Evolutionary conservation across 192 early-diverging fungal species (phyloP).

Genomic region (Coemansia pectinata): DNA sequence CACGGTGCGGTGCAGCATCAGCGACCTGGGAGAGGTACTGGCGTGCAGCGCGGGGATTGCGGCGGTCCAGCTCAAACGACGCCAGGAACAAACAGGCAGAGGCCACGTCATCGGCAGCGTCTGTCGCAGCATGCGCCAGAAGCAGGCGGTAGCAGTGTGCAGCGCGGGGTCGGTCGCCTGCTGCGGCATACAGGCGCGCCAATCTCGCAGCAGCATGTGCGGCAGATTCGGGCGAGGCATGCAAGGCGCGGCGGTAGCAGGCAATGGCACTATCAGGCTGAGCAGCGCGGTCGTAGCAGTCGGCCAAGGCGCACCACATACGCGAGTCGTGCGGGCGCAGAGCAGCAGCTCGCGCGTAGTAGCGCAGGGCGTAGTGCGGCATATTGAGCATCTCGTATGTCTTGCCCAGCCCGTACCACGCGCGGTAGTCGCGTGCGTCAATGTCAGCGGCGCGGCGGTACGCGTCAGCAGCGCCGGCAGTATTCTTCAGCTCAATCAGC

Average conservation of each 20-base stretch:
- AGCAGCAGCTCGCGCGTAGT: constrained; percentile 75
- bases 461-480: constrained; percentile 83
- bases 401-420: constrained; percentile 92
- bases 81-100: constrained; percentile 50
- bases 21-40: constrained; percentile 44
- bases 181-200: constrained; percentile 61
- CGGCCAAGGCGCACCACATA: constrained; percentile 82
- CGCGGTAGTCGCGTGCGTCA: constrained; percentile 78
- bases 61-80: constrained; percentile 38
- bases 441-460: constrained; percentile 85
- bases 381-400: constrained; percentile 85
- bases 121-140: constrained; percentile 36
- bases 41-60: constrained; percentile 22
- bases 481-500: constrained; percentile 90
- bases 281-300: constrained; percentile 65
- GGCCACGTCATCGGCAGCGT: constrained; percentile 42
- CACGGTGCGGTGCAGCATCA: constrained; percentile 30
- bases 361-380: constrained; percentile 77
- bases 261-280: constrained; percentile 64
- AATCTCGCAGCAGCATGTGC: constrained; percentile 59
- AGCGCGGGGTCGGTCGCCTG: constrained; percentile 56
- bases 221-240: constrained; percentile 62
- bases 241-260: constrained; percentile 74
- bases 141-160: constrained; percentile 61
- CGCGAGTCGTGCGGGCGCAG: constrained; percentile 78